Percentiles rank a stretch among this genome's conserved stretches.
Conservation (phyloP, 2,329 filamentous ascomycete genomes). For the Ophiostoma pallidulum region DNA sequence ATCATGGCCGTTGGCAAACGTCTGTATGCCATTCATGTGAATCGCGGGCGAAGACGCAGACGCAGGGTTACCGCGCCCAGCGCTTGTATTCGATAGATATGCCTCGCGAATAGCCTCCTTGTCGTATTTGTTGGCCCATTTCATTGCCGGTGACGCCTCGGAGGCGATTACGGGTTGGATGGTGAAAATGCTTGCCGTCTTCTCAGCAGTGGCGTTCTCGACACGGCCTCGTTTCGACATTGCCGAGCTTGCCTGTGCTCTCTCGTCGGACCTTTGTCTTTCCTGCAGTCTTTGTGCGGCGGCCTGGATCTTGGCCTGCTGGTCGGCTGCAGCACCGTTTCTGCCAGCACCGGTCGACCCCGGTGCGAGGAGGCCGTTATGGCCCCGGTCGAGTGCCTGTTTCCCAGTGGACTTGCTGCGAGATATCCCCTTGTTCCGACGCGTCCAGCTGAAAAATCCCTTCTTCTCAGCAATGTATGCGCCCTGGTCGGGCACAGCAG, state of each 20-base stretch:
- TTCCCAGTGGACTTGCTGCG: conserved; percentile 65
- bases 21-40: conserved; percentile 10
- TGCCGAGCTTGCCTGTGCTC: conserved; percentile 28
- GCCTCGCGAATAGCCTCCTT: conserved; percentile 75
- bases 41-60: conserved; percentile 11
- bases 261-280: conserved; percentile 52
- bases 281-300: conserved; percentile 77
- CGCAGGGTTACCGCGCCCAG: conserved; percentile 51
- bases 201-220: conserved; percentile 46
- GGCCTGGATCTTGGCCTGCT: conserved; percentile 86
- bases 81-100: conserved; percentile 67
- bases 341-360: conserved; percentile 52
- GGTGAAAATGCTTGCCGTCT: conserved; percentile 85
- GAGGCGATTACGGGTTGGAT: conserved; percentile 75
- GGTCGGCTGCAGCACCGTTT: conserved; percentile 77
- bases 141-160: conserved; percentile 87
- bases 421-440: conserved; percentile 50
- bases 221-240: conserved; percentile 42
- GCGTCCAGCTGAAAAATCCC: conserved; percentile 80
- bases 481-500: conserved; percentile 70
- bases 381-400: conserved; percentile 39
- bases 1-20: background rate
- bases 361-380: conserved; percentile 32
- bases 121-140: conserved; percentile 94
- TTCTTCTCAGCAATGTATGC: conserved; percentile 96